Percentiles rank a stretch among this genome's conserved stretches.
phyloP scores from a whole-genome alignment of 345 rosid genomes.

The Moricandia arvensis region DNA sequence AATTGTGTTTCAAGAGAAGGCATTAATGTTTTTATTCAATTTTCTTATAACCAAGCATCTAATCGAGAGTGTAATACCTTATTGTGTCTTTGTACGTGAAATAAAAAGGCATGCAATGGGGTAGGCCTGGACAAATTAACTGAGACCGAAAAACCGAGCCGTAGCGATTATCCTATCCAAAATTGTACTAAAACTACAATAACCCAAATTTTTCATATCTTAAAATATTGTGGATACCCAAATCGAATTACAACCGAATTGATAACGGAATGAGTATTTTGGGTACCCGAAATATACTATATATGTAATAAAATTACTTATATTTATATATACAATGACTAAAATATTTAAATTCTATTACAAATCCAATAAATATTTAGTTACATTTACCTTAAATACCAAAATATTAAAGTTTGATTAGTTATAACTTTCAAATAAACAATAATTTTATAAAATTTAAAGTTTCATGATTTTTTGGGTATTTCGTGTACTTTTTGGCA shows the following conservation, averaged over 20 bases:
- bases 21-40: too few relatives aligned
- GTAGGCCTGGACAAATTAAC: background rate
- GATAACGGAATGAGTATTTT: background rate
- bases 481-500: too few relatives aligned
- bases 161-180: background rate
- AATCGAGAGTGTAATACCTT: too few relatives aligned
- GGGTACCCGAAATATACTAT: background rate
- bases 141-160: background rate
- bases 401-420: background rate
- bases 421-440: too few relatives aligned
- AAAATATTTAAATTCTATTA: background rate
- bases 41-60: too few relatives aligned
- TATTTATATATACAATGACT: background rate
- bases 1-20: too few relatives aligned
- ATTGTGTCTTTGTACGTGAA: too few relatives aligned
- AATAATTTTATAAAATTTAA: too few relatives aligned
- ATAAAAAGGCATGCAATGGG: too few relatives aligned
- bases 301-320: background rate
- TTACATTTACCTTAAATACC: background rate
- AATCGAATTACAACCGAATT: background rate
- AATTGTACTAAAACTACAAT: background rate
- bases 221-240: background rate
- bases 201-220: background rate
- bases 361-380: background rate
- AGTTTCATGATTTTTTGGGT: too few relatives aligned